Conservation (phyloP, 768 basidiomycete species). For the Hygrocybe punicea region DNA sequence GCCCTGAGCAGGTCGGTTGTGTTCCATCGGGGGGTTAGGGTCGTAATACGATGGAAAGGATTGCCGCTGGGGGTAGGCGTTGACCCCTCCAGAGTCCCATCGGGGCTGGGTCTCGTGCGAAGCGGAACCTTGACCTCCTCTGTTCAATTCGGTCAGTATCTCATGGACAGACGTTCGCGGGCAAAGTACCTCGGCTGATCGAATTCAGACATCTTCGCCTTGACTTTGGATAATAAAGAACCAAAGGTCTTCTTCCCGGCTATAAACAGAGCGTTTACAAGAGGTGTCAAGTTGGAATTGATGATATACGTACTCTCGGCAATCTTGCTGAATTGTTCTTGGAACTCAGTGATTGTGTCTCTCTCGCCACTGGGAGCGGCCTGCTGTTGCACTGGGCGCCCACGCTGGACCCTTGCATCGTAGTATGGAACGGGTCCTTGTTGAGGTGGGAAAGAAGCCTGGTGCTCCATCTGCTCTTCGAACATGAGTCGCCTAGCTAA, state of each 20-base stretch:
- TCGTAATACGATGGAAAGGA: conserved; percentile 3
- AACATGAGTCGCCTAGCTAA: conserved; percentile 69
- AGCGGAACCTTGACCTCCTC: conserved; percentile 1
- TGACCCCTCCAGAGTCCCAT: neutral
- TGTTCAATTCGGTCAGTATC: neutral
- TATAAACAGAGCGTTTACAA: conserved; percentile 21
- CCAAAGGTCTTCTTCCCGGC: conserved; percentile 79
- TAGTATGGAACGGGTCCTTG: conserved; percentile 15
- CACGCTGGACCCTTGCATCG: conserved; percentile 16
- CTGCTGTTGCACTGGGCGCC: conserved; percentile 10
- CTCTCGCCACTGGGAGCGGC: conserved; percentile 17
- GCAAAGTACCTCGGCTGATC: conserved; percentile 48
- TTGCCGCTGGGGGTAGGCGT: neutral
- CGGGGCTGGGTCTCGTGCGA: neutral
- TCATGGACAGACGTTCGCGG: neutral
- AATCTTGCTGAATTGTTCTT: conserved; percentile 70
- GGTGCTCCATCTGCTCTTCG: conserved; percentile 51
- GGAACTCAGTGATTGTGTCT: conserved; percentile 63
- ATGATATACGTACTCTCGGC: conserved; percentile 62
- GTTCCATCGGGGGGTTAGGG: neutral
- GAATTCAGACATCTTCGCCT: conserved; percentile 79
- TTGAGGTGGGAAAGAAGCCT: conserved; percentile 35
- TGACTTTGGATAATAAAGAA: conserved; percentile 69
- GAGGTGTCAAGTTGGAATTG: neutral
- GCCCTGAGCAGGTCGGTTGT: neutral